Conservation (phyloP, 768 basidiomycete species). For the Tricholomella constricta region DNA sequence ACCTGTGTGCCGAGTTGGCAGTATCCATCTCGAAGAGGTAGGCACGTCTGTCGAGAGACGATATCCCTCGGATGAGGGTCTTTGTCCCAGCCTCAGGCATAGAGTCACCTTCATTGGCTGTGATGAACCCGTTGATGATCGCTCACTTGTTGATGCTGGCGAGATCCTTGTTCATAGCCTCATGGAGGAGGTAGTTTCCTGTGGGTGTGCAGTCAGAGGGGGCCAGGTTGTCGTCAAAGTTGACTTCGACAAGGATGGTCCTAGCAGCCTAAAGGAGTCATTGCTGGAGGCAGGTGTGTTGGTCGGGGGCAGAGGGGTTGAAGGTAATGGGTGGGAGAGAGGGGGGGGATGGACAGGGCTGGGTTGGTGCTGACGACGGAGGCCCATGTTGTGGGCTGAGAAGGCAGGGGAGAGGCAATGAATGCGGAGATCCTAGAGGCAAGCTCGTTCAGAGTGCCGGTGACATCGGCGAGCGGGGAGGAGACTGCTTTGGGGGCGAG, state of each 20-base stretch:
- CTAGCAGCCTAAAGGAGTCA: not conserved
- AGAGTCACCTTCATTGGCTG: not conserved
- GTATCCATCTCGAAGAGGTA: not conserved
- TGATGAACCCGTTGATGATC: not conserved
- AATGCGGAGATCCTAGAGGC: not conserved
- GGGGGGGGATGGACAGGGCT: not conserved
- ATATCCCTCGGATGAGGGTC: not conserved
- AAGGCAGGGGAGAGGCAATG: not conserved
- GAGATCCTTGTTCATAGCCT: not conserved
- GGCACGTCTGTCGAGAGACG: not conserved
- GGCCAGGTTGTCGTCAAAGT: not conserved
- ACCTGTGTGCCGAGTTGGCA: not conserved
- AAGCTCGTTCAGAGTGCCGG: not conserved
- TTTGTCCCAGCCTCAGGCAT: not conserved
- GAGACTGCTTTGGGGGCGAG: conserved; percentile 2
- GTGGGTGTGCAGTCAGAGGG: not conserved
- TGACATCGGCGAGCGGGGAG: not conserved
- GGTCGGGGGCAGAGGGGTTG: not conserved
- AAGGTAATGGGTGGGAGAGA: not conserved
- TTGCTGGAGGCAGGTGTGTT: conserved; percentile 9
- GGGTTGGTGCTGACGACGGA: not conserved
- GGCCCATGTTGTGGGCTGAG: not conserved
- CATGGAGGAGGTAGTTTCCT: not conserved
- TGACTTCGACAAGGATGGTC: not conserved
- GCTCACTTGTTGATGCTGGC: too few species aligned